phyloP scores from a whole-genome alignment of 805 yeast genomes.

The Barnettozyma salicaria region DNA sequence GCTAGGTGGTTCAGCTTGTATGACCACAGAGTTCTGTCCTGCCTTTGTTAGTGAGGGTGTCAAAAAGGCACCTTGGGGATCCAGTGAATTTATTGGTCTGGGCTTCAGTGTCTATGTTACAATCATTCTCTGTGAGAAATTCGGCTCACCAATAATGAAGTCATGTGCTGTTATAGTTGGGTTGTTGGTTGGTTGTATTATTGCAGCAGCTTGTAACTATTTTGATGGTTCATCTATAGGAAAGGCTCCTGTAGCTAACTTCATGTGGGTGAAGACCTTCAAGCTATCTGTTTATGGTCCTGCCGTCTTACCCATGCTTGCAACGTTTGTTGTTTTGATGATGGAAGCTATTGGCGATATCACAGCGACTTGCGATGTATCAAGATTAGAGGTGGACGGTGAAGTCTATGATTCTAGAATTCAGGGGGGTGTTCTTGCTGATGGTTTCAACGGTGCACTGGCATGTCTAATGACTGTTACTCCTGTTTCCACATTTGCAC shows the following conservation, averaged over 20 bases:
- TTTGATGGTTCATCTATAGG: constrained; percentile 53
- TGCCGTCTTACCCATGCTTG: constrained; percentile 76
- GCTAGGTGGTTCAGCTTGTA: constrained; percentile 80
- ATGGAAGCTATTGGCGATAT: constrained; percentile 96
- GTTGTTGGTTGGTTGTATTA: constrained; percentile 80
- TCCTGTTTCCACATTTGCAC: constrained; percentile 92
- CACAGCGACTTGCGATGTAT: constrained; percentile 90
- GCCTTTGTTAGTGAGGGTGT: constrained; percentile 46
- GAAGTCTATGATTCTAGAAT: constrained; percentile 73
- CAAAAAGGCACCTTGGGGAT: constrained; percentile 67
- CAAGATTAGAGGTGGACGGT: constrained; percentile 80
- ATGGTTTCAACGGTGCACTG: constrained; percentile 73
- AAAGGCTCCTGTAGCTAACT: constrained; percentile 75
- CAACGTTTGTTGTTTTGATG: constrained; percentile 74
- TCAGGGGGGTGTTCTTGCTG: constrained; percentile 91
- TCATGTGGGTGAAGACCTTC: constrained; percentile 86
- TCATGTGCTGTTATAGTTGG: constrained; percentile 91
- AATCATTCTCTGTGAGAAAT: constrained; percentile 72
- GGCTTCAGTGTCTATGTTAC: constrained; percentile 77
- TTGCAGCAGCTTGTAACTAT: constrained; percentile 87
- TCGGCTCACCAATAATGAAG: constrained; percentile 92
- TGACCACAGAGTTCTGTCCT: constrained; percentile 39
- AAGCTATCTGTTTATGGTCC: constrained; percentile 75
- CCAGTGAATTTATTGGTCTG: constrained; percentile 79
- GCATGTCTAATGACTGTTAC: constrained; percentile 78